Evolutionary conservation across 371 early-diverging fungal genomes (phyloP), one percentile per base, ranked within the genome.

Genomic region (Entomophthora muscae): DNA sequence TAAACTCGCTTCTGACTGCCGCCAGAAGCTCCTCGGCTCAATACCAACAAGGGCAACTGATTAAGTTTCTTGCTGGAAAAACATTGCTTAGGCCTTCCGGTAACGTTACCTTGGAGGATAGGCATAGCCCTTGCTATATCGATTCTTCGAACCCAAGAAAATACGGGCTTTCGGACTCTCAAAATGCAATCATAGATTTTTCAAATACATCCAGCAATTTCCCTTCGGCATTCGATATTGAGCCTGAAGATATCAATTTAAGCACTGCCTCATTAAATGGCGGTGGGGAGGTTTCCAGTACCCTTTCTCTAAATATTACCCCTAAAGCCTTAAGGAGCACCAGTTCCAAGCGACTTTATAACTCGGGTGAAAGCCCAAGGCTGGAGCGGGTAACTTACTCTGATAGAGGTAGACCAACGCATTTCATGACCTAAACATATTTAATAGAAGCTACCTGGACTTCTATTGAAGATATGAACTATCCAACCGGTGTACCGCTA

Each of bases 41-140:
- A n/a, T 55, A 21, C 55, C 55, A 55, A 27, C 55, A 55, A 5
- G 55, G 55, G 24, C 55, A 55, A 26, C 55, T 55, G 7, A 55
- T 55, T 10, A 55, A 55, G 28, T 55, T 55, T 55, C 21, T 55
- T 55, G 22, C 55, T 21, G 21, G 10, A 26, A 27, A 27, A n/a
- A 27, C 22, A 10, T n/a, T 55, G 3, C 55, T 21, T 51, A 51
- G n/a, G n/a, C 51, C 12, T 51, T 7, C 12, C n/a, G 12, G 51
- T 51, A n/a, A 51, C 51, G 10, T n/a, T 51, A 51, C 51, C 51
- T 12, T n/a, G n/a, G 17, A 5, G 10, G 42, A 42, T 10, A 42
- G 42, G 10, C 42, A 42, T 42, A 42, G 10, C 42, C 42, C 17
- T 42, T 42, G 42, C 42, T 42, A 42, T 42, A 42, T 42, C 42